Evolutionary conservation across 257 asterid genomes (phyloP).

Genomic region (Fraxinus anomala): DNA sequence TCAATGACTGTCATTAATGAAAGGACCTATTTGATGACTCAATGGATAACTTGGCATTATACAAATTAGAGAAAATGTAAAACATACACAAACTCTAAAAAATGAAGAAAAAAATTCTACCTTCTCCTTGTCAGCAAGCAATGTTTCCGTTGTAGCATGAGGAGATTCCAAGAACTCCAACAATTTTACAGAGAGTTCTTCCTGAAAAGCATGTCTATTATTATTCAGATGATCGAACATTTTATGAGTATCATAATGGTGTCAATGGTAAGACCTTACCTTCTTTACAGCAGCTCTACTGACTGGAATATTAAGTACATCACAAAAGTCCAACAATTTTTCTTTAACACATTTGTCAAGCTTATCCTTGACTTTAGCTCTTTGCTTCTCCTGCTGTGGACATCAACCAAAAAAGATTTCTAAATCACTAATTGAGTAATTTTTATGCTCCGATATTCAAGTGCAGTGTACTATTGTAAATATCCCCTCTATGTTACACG

Average conservation of each 20-base stretch:
- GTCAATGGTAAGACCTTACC: conserved; percentile 41
- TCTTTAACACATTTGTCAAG: conserved; percentile 84
- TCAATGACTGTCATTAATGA: conserved; percentile 26
- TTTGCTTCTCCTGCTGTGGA: conserved; percentile 69
- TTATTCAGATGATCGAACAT: conserved; percentile 24
- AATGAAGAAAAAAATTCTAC: conserved; percentile 28
- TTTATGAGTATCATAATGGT: conserved; percentile 18
- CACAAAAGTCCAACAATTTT: conserved; percentile 80
- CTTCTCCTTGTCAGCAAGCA: conserved; percentile 83
- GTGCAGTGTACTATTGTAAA: no score
- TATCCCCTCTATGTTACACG: no score
- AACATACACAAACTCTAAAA: not conserved
- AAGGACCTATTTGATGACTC: not conserved
- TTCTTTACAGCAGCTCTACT: conserved; percentile 58
- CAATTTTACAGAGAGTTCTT: conserved; percentile 69
- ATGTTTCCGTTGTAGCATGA: conserved; percentile 71
- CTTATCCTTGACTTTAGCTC: conserved; percentile 70
- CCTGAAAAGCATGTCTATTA: conserved; percentile 47
- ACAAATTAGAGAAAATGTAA: not conserved
- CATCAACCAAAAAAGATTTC: conserved; percentile 10
- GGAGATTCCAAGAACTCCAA: conserved; percentile 90
- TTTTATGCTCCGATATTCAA: no score
- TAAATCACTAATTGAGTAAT: conserved; percentile 1
- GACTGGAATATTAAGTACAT: conserved; percentile 67
- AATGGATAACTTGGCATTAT: not conserved